Conservation (phyloP, 2,329 filamentous ascomycete species). For the Colletotrichum cordylinicola region DNA sequence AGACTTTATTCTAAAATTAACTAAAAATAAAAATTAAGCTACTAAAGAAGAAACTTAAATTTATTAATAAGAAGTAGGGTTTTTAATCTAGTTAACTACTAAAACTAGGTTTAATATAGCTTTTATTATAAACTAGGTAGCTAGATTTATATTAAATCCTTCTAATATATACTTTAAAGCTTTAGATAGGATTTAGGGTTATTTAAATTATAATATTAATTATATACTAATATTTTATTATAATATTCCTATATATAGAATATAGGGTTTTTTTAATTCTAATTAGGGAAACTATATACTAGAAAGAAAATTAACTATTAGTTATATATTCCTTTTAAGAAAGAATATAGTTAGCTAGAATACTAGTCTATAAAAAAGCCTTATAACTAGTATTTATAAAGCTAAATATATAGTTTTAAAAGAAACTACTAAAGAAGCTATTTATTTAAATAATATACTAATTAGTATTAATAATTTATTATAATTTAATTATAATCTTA, state of each 20-base stretch:
- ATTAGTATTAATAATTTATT: no score
- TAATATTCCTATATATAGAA: background rate
- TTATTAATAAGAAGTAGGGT: background rate
- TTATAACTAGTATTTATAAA: no score
- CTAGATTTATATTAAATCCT: background rate
- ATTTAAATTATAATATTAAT: background rate
- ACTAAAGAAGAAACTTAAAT: background rate
- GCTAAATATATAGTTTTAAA: no score
- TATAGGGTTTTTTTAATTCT: no score
- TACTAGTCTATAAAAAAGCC: no score
- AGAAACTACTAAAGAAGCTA: no score
- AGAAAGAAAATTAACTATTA: no score
- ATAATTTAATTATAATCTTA: no score
- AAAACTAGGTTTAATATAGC: background rate
- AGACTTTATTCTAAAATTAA: background rate
- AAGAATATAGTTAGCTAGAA: no score
- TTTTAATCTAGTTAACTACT: background rate
- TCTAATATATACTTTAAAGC: background rate
- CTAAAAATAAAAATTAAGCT: background rate
- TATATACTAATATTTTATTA: background rate
- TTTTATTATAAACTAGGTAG: background rate
- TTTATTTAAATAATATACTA: no score
- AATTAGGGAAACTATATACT: no score
- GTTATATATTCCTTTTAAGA: no score
- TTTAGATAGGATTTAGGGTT: background rate